These are phyloP conservation scores for Darksidea phi DNA, from an alignment of 495 filamentous ascomycete species.

Conservation along the genomic window DNA sequence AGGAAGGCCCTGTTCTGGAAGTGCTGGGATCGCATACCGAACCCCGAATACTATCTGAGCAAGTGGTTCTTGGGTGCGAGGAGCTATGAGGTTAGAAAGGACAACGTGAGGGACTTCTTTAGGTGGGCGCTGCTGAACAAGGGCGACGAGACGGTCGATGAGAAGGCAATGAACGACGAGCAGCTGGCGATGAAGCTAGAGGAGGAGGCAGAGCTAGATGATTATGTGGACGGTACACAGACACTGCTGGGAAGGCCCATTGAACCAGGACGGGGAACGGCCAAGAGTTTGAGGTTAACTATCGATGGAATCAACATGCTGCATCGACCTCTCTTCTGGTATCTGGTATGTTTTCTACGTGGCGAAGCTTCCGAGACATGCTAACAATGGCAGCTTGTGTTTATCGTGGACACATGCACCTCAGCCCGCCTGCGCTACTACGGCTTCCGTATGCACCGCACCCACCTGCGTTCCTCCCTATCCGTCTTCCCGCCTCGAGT, in stretches of 20 bases:
- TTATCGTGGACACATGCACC: constrained; percentile 52
- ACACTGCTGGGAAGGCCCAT: constrained; percentile 49
- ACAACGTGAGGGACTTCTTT: constrained; percentile 65
- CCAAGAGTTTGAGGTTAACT: constrained; percentile 58
- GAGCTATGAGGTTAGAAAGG: constrained; percentile 57
- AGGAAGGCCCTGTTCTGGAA: constrained; percentile 54
- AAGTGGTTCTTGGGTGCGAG: constrained; percentile 66
- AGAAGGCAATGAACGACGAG: not conserved
- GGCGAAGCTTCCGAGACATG: not conserved
- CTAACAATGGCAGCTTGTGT: constrained; percentile 35
- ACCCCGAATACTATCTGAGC: constrained; percentile 56
- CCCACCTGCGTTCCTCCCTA: constrained; percentile 40
- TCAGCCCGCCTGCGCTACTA: constrained; percentile 44
- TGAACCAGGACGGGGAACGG: constrained; percentile 53
- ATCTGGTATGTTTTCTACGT: constrained; percentile 46
- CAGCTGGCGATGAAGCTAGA: not conserved
- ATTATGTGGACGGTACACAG: constrained; percentile 54
- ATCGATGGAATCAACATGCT: constrained; percentile 61
- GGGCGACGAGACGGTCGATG: constrained; percentile 32
- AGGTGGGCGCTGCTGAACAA: constrained; percentile 60
- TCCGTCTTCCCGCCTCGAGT: constrained; percentile 56
- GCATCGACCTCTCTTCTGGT: constrained; percentile 65
- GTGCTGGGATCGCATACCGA: constrained; percentile 55
- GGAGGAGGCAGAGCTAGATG: constrained; percentile 58
- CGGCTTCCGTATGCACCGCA: constrained; percentile 48